phyloP scores from a whole-genome alignment of 345 rosid genomes.

The Lenwebbia sp. region DNA sequence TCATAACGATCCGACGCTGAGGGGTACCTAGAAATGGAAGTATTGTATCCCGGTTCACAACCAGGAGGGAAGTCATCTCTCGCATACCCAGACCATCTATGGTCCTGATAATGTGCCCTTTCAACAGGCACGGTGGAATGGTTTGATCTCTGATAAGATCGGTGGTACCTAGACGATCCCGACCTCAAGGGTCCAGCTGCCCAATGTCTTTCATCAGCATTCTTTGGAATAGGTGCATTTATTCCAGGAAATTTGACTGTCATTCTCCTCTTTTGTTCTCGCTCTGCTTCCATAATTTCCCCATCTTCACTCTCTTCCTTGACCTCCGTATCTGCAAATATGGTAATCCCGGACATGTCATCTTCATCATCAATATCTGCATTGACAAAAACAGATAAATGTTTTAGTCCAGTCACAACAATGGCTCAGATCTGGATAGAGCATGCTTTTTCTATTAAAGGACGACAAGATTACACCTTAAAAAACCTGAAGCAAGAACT shows the following conservation, averaged over 20 bases:
- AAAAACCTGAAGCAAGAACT: not conserved
- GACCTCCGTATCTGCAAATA: slow-evolving; percentile 52
- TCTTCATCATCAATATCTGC: slow-evolving; percentile 49
- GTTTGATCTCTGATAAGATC: slow-evolving; percentile 12
- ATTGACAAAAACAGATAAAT: slow-evolving; percentile 1
- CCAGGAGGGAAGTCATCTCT: slow-evolving; percentile 52
- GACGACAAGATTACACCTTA: not conserved
- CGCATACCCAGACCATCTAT: slow-evolving; percentile 24
- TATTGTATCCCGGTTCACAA: slow-evolving; percentile 21
- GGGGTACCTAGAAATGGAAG: slow-evolving; percentile 21
- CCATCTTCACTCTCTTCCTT: slow-evolving; percentile 57
- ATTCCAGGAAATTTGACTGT: slow-evolving; percentile 69
- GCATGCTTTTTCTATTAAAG: not conserved
- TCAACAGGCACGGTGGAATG: slow-evolving; percentile 19
- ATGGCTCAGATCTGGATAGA: not conserved
- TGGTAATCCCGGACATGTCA: slow-evolving; percentile 66
- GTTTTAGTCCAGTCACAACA: not conserved
- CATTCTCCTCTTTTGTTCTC: slow-evolving; percentile 25
- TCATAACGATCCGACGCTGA: slow-evolving; percentile 16
- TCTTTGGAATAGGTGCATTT: slow-evolving; percentile 74
- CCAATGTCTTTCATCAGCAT: slow-evolving; percentile 67
- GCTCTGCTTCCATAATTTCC: slow-evolving; percentile 37
- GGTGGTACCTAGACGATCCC: slow-evolving; percentile 24
- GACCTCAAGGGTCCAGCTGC: slow-evolving; percentile 26
- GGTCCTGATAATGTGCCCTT: slow-evolving; percentile 30